Base-by-base conservation (phyloP, 768 basidiomycete genomes). In the Saitozyma podzolica region DNA sequence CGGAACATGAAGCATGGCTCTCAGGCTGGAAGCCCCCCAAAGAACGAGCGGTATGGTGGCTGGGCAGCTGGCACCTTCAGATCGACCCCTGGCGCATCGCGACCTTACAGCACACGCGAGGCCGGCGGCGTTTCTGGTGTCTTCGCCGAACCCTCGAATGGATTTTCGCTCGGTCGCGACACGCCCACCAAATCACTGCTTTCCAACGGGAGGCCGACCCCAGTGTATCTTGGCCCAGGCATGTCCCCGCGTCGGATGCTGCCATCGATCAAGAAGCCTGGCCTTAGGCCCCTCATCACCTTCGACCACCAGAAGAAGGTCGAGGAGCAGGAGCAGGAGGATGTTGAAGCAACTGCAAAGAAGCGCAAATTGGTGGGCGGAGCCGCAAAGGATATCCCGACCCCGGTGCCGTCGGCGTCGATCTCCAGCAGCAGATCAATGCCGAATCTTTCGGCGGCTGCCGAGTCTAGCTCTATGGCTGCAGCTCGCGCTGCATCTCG, bases 1-100 rank as follows among this genome's bases (percentile, higher is more conserved):
- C 58, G 68, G 14, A 69, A 63, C 45, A 66, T 70, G 47, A 66
- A 67, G 51, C 53, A 63, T 9, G 74, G 72, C 53, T 63, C 69
- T 17, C 62, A 63, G 11, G 37, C 39, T 9, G 56, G 40, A 13
- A 56, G 63, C 37, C 47, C 54, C 20, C 59, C 58, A 14, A 40
- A 43, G 29, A 58, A 10, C 20, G 40, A 37, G 41, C n/a, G 19
- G 6, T 50, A 42, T 19, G 60, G 56, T n/a, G 70, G 73, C 10
- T 74, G 70, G 70, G 59, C 59, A 40, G 73, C 70, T 49, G 70
- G 70, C 9, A 56, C 63, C 0, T 63, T 64, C 20, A 49, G 64
- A 13, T 56, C 66, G 5, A 47, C 45, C 3, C 45, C 45, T 47
- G 13, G 45, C 29, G 29, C 29, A 5, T 29, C 29, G 29, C 29